Evolutionary conservation across 192 early-diverging fungal genomes (phyloP).

Genomic region (Coemansia sp.): DNA sequence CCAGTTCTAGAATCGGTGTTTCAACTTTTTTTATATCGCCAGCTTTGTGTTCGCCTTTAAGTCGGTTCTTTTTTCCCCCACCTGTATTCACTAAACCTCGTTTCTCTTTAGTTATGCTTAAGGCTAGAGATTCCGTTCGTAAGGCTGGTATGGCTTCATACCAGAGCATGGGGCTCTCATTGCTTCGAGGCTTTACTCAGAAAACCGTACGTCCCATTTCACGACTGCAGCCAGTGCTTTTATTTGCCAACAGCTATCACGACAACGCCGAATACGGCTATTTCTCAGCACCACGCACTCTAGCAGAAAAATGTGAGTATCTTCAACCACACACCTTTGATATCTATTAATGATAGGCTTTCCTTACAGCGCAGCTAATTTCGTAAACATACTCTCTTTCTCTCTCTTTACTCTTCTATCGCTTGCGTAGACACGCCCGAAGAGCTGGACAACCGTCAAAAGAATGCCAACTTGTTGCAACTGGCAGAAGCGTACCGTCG

Average conservation of each 20-base stretch:
- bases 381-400: background rate
- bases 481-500: conserved; percentile 77
- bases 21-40: background rate
- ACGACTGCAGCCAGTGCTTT: conserved; percentile 12
- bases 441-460: conserved; percentile 78
- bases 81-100: background rate
- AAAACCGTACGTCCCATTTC: conserved; percentile 12
- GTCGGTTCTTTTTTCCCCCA: too few species aligned
- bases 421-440: conserved; percentile 36
- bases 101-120: background rate
- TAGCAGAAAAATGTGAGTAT: conserved; percentile 39
- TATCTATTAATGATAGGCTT: background rate
- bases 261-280: conserved; percentile 43
- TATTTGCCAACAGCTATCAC: conserved; percentile 32
- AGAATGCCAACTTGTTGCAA: conserved; percentile 79
- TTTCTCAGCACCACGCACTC: conserved; percentile 23
- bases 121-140: conserved; percentile 35
- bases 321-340: background rate
- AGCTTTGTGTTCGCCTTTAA: background rate
- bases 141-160: conserved; percentile 8
- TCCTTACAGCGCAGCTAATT: background rate
- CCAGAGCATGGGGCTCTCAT: background rate
- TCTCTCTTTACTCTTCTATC: too few species aligned
- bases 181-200: conserved; percentile 10
- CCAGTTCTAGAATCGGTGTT: background rate